Conservation (phyloP, 1,284 basidiomycete species). For the Trichosporon faecale region DNA sequence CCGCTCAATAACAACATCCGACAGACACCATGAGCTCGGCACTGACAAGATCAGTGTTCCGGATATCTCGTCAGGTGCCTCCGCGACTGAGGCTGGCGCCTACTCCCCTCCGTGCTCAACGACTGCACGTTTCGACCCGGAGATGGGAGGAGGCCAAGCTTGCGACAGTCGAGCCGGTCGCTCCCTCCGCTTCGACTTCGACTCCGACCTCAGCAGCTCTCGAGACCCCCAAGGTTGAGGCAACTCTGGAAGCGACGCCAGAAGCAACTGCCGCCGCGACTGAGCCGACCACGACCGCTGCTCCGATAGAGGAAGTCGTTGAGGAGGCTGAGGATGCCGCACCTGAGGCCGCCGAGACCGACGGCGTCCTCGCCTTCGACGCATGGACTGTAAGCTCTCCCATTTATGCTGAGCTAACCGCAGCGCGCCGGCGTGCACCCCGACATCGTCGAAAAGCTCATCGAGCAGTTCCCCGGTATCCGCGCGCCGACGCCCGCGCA, state of each 20-base stretch:
- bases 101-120: too few relatives aligned
- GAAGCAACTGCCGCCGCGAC: not conserved
- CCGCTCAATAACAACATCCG: not conserved
- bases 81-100: not conserved
- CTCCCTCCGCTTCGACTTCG: not conserved
- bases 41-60: not conserved
- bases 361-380: not conserved
- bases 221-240: too few relatives aligned
- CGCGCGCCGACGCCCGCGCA: slow-evolving; percentile 35
- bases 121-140: not conserved
- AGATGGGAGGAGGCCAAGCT: not conserved
- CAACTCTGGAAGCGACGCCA: too few relatives aligned
- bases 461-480: slow-evolving; percentile 27
- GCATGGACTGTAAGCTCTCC: slow-evolving; percentile 20
- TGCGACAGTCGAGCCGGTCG: not conserved
- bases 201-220: not conserved
- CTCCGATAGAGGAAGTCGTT: not conserved
- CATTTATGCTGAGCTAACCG: not conserved
- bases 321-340: not conserved
- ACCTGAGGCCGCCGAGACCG: not conserved
- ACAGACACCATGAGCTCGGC: not conserved
- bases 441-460: slow-evolving; percentile 10
- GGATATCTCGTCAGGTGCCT: too few relatives aligned
- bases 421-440: slow-evolving; percentile 19
- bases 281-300: not conserved